phyloP scores from a whole-genome alignment of 768 basidiomycete genomes.

The Albatrellus ellisii region DNA sequence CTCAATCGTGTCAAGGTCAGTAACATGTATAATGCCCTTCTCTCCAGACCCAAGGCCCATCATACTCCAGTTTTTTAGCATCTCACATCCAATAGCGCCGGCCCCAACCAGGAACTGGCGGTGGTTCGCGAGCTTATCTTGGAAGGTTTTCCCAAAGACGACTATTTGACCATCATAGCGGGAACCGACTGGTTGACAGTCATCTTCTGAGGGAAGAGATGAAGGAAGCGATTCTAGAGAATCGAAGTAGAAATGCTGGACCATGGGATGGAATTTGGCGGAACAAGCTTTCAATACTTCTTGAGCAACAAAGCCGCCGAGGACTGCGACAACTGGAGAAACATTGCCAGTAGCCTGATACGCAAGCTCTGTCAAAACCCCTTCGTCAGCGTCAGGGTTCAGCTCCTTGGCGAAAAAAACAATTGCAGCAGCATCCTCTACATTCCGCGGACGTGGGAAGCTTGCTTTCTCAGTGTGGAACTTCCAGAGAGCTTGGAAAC shows the following conservation, averaged over 20 bases:
- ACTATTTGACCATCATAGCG: slow-evolving; percentile 94
- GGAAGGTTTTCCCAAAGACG: slow-evolving; percentile 90
- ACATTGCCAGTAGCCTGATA: slow-evolving; percentile 90
- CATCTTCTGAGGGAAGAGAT: slow-evolving; percentile 61
- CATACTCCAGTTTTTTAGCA: slow-evolving; percentile 99
- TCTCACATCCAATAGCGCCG: slow-evolving; percentile 99
- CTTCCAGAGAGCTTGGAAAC: slow-evolving; percentile 85
- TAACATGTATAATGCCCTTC: slow-evolving; percentile 78
- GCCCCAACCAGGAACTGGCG: slow-evolving; percentile 95
- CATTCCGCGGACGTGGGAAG: slow-evolving; percentile 73
- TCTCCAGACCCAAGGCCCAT: slow-evolving; percentile 83
- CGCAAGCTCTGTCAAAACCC: slow-evolving; percentile 68
- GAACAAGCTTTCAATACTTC: slow-evolving; percentile 95
- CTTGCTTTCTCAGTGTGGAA: slow-evolving; percentile 54
- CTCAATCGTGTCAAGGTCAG: slow-evolving; percentile 97
- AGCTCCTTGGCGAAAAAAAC: slow-evolving; percentile 69
- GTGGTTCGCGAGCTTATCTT: slow-evolving; percentile 79
- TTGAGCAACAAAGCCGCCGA: slow-evolving; percentile 97
- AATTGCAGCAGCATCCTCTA: slow-evolving; percentile 63
- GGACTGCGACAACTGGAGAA: slow-evolving; percentile 81
- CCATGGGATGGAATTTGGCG: slow-evolving; percentile 94
- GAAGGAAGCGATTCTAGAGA: slow-evolving; percentile 88
- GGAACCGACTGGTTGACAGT: slow-evolving; percentile 68
- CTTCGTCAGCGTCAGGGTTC: slow-evolving; percentile 65
- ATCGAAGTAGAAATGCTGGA: slow-evolving; percentile 94